These are phyloP conservation scores for Botrytis fabae DNA, from an alignment of 2,329 filamentous ascomycete genomes.

Conservation along the genomic window DNA sequence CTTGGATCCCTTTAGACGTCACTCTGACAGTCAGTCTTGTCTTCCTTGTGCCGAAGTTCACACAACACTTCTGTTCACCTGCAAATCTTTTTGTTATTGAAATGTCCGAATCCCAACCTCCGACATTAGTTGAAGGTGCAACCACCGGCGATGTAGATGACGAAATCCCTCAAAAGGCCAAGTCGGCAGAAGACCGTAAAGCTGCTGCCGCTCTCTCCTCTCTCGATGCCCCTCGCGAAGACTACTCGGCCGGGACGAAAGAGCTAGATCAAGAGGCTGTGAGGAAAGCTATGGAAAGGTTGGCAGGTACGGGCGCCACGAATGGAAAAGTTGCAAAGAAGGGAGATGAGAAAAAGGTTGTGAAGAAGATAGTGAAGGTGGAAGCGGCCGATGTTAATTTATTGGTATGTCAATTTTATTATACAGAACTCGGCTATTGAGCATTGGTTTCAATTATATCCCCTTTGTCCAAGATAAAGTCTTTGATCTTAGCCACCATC, in stretches of 20 bases:
- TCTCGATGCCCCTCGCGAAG: conserved; percentile 56
- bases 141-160: conserved; percentile 60
- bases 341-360: conserved; percentile 52
- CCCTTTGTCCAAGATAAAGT: neutral
- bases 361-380: conserved; percentile 66
- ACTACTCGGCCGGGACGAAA: conserved; percentile 47
- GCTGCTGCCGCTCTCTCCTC: conserved; percentile 71
- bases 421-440: neutral
- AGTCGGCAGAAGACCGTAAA: conserved; percentile 75
- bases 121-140: conserved; percentile 59
- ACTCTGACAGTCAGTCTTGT: neutral
- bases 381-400: conserved; percentile 70
- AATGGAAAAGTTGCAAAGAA: conserved; percentile 43
- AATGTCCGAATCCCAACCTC: conserved; percentile 65
- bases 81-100: conserved; percentile 23
- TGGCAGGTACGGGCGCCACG: conserved; percentile 46
- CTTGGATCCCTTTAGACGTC: conserved; percentile 15
- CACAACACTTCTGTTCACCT: neutral
- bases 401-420: conserved; percentile 53
- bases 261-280: conserved; percentile 69
- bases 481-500: conserved; percentile 1
- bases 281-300: conserved; percentile 68
- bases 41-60: neutral
- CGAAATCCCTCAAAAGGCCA: conserved; percentile 52
- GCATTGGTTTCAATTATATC: conserved; percentile 7